These are phyloP conservation scores for Russula emetica DNA, from an alignment of 768 basidiomycete species.

Conservation along the genomic window DNA sequence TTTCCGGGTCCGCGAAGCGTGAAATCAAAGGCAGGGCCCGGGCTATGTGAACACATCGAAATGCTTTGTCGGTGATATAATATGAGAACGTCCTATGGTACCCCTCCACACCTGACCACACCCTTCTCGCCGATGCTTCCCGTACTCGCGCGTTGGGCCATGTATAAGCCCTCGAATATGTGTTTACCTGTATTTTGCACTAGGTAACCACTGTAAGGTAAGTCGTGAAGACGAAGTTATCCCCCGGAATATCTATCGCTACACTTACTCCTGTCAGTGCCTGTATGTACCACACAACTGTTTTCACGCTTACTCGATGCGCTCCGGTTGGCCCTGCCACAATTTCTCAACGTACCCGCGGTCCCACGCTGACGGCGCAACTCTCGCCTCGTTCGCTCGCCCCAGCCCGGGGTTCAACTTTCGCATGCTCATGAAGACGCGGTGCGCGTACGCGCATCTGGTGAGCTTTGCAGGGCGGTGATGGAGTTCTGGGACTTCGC, in stretches of 20 bases:
- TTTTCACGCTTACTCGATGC: constrained; percentile 63
- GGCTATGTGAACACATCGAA: too few relatives aligned
- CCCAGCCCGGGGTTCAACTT: constrained; percentile 94
- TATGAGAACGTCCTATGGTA: too few relatives aligned
- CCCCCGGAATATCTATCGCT: constrained; percentile 27
- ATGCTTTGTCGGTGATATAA: too few relatives aligned
- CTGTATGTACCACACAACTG: constrained; percentile 59
- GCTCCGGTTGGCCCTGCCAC: constrained; percentile 61
- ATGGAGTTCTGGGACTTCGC: constrained; percentile 28
- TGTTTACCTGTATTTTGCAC: too few relatives aligned
- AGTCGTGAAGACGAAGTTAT: too few relatives aligned
- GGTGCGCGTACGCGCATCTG: constrained; percentile 51
- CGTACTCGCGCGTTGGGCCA: too few relatives aligned
- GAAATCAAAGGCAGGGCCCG: too few relatives aligned
- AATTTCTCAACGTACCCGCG: constrained; percentile 48
- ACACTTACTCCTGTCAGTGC: constrained; percentile 55
- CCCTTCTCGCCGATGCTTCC: too few relatives aligned
- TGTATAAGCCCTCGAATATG: too few relatives aligned
- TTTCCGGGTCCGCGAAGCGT: too few relatives aligned
- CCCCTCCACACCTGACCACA: too few relatives aligned
- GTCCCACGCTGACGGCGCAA: constrained; percentile 71
- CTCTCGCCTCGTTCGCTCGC: constrained; percentile 82
- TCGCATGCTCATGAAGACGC: constrained; percentile 61
- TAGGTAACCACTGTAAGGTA: too few relatives aligned
- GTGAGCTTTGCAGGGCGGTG: constrained; percentile 45